phyloP scores from a whole-genome alignment of 2,329 filamentous ascomycete genomes.

The Chalaropsis ovoidea region DNA sequence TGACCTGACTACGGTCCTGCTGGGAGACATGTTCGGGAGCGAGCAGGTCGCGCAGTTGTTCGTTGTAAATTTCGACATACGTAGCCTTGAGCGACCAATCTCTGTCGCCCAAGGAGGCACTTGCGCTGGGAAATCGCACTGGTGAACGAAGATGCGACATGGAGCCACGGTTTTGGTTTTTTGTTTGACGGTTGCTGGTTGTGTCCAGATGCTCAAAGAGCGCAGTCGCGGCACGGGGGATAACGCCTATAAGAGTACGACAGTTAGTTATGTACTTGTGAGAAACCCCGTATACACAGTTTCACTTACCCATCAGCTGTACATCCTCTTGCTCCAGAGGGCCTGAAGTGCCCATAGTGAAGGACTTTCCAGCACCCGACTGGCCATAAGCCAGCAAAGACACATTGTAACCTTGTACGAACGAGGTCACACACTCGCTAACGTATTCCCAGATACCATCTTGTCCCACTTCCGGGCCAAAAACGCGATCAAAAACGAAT shows the following conservation, averaged over 20 bases:
- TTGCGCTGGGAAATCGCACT: constrained; percentile 54
- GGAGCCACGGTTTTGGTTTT: constrained; percentile 48
- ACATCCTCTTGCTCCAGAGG: constrained; percentile 62
- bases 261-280: neutral
- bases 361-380: constrained; percentile 94
- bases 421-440: constrained; percentile 77
- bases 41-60: constrained; percentile 83
- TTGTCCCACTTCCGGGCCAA: constrained; percentile 70
- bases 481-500: constrained; percentile 94
- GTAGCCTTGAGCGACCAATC: constrained; percentile 89
- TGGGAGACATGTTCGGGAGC: constrained; percentile 61
- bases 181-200: constrained; percentile 39
- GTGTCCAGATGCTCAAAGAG: constrained; percentile 81
- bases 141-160: constrained; percentile 73
- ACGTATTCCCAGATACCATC: constrained; percentile 93
- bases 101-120: constrained; percentile 51
- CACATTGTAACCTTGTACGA: constrained; percentile 95
- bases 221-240: constrained; percentile 75
- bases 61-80: constrained; percentile 97
- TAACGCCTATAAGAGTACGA: constrained; percentile 56
- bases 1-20: constrained; percentile 67
- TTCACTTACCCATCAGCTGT: constrained; percentile 63
- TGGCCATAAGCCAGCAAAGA: constrained; percentile 94
- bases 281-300: neutral
- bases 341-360: constrained; percentile 95